Evolutionary conservation across 768 basidiomycete genomes (phyloP), one percentile per base, ranked within the genome.

Genomic region (Amanita fuliginea): DNA sequence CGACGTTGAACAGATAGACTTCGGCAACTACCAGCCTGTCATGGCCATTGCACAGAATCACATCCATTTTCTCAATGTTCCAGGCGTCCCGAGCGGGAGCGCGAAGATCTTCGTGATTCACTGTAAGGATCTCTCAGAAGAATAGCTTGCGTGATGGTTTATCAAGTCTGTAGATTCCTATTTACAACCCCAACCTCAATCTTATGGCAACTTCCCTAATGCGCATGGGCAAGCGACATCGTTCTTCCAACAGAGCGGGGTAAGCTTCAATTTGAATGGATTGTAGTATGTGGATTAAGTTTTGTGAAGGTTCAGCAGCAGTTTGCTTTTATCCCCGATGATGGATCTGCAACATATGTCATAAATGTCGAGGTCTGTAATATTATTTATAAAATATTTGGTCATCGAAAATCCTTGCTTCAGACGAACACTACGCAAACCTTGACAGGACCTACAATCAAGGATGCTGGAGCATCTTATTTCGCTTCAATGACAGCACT

Each of bases 31-130:
- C 59, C 59, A 73, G 34, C 79, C 80, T 2, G 75, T 78, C 47
- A 79, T 82, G 73, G 83, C 81, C 3, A 64, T 83, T 34, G 83
- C 83, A 4, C 76, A 81, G 54, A 88, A 88, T 61, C 86, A 88
- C 59, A 65, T 88, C 51, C 76, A 80, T 59, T 85, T 84, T 70
- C 65, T 86, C 16, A 68, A 82, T 53, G 76, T 81, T 3, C 81
- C 83, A 10, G 70, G 68, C 36, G 67, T 73, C 11, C 46, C 72
- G 33, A 72, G 76, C 6, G 86, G 85, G 13, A 71, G 71, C 13
- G 78, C 78, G 9, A 66, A 76, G 44, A 77, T 88, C 51, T 88
- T 83, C 51, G 83, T 88, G 36, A 80, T 88, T 52, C 86, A 88
- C 63, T 88, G 81, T 80, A 59, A 57, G 81, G 67, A 26, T 40